These are phyloP conservation scores for Gelatoporia subvermispora DNA, from an alignment of 768 basidiomycete species.

Conservation along the genomic window DNA sequence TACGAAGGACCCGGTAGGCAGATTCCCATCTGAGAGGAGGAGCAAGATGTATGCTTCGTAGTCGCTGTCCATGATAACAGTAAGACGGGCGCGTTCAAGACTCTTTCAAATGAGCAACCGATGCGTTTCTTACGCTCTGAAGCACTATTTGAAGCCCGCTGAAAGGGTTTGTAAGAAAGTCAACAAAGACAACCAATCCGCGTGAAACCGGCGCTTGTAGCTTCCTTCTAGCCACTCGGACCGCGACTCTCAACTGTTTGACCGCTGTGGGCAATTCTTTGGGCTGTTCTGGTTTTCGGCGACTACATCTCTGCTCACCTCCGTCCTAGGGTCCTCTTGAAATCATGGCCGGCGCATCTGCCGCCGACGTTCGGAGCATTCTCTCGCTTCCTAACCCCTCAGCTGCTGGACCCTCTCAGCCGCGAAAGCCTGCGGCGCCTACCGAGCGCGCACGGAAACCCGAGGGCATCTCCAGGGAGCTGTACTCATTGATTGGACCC, in stretches of 20 bases:
- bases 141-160: too few species aligned
- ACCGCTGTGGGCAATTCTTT: too few species aligned
- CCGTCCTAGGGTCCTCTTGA: neutral
- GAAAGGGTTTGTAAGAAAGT: too few species aligned
- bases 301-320: neutral
- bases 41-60: constrained; percentile 69
- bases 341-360: constrained; percentile 56
- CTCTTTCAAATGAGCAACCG: too few species aligned
- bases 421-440: constrained; percentile 38
- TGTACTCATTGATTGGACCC: constrained; percentile 93
- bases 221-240: too few species aligned
- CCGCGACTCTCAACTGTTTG: too few species aligned
- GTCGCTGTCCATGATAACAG: constrained; percentile 27
- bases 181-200: too few species aligned
- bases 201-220: too few species aligned
- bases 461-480: constrained; percentile 88
- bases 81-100: too few species aligned
- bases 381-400: constrained; percentile 52
- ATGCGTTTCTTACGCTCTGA: too few species aligned
- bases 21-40: constrained; percentile 84
- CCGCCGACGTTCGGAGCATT: constrained; percentile 81
- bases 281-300: too few species aligned
- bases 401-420: constrained; percentile 40
- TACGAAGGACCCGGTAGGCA: constrained; percentile 96
- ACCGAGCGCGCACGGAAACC: constrained; percentile 53